These are phyloP conservation scores for Fagus crenata DNA, from an alignment of 306 rosid species.

Conservation along the genomic window DNA sequence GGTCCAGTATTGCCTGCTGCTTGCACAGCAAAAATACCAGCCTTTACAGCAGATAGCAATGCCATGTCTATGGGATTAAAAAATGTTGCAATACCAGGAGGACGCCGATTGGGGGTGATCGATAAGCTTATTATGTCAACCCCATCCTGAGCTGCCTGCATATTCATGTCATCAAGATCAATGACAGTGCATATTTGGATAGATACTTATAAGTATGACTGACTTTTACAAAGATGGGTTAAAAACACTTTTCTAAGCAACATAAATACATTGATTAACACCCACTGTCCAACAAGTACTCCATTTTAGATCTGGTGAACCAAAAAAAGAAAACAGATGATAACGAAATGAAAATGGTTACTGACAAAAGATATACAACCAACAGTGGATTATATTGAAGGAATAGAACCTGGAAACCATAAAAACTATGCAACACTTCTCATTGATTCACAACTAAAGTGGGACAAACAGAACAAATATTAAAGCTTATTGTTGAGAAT, in stretches of 20 bases:
- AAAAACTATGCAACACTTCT: not conserved
- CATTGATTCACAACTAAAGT: not conserved
- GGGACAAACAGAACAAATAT: conserved; percentile 11
- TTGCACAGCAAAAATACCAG: conserved; percentile 94
- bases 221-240: conserved; percentile 3
- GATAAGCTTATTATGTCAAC: conserved; percentile 89
- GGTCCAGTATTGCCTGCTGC: conserved; percentile 99
- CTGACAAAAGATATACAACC: not conserved
- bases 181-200: conserved; percentile 3
- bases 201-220: conserved; percentile 6
- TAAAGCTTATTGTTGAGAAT: not conserved
- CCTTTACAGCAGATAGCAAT: conserved; percentile 82
- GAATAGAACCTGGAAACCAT: not conserved
- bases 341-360: conserved; percentile 5
- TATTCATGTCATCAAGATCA: conserved; percentile 15
- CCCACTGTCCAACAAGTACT: not conserved
- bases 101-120: conserved; percentile 93
- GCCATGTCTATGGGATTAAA: conserved; percentile 99
- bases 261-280: not conserved
- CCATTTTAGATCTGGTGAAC: not conserved
- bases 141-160: conserved; percentile 95
- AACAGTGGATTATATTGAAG: not conserved
- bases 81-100: conserved; percentile 95
- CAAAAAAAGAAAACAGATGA: conserved; percentile 1
- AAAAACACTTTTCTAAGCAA: not conserved